Evolutionary conservation across 495 filamentous ascomycete species (phyloP), one percentile per base, ranked within the genome.

Genomic region (Xanthoparmelia taractica): DNA sequence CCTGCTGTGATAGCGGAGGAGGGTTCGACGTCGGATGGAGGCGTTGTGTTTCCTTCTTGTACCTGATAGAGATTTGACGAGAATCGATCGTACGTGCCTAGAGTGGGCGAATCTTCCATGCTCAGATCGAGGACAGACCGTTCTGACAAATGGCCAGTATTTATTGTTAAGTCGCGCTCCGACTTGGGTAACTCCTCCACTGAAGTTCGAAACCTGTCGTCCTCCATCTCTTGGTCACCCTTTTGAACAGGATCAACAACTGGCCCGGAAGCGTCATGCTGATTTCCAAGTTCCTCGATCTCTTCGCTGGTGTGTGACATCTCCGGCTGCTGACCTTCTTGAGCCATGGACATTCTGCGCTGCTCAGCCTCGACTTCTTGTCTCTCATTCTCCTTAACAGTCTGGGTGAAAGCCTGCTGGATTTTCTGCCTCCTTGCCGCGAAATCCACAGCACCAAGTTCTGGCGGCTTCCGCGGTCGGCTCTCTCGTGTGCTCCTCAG

Each of bases 331-430:
- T 75, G 72, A 60, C 71, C 66, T 23, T 72, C 73, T 34, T 73
- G 72, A 61, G 75, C 80, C 73, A 77, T 71, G 71, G 77, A 70
- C 72, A 70, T 58, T 31, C 70, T 58, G 41, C 69, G 54, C 25
- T 60, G 56, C 61, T 82, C 76, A 66, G 50, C 50, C 17, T 54
- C 50, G 27, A 54, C 50, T 29, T 78, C 77, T 66, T 85, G 81
- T 63, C 80, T 79, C 69, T 90, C 83, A 68, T 76, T 86, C 68
- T 88, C 86, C 65, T 85, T 82, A 50, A 92, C 84, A 27, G 86
- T 88, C 61, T 86, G 86, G 55, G 86, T 91, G 66, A 93, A 90
- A 1, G 89, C 89, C 55, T 89, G 82, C 67, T 91, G 86, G 63
- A 93, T 93, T 50, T 81, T 84, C 63, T 88, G 87, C 57, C 90